Base-by-base conservation (phyloP, 768 basidiomycete genomes). In the Rhizopogon vulgaris region DNA sequence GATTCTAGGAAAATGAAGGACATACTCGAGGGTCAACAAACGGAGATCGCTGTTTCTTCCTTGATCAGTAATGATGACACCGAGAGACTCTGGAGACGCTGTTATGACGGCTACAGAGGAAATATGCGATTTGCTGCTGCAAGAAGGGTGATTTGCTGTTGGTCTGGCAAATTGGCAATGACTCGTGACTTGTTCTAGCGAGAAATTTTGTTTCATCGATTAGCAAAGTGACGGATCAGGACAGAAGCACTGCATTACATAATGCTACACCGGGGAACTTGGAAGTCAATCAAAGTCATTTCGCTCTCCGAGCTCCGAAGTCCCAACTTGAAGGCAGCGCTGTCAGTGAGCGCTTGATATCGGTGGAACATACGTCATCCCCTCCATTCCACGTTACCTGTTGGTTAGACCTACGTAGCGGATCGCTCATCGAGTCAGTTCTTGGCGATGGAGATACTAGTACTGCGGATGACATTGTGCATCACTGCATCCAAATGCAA, bases 41-140 rank as follows among this genome's bases (percentile, higher is more conserved):
- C 87, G 86, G 68, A 89, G 83, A 76, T 89, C 86, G 69, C 71
- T 78, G 73, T 87, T 87, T 74, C 82, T 80, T 77, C 75, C 72
- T 67, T 86, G 84, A 79, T 81, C 80, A 81, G 80, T 75, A 85
- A 87, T 88, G 67, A 64, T 87, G 81, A 70, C 67, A 53, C 59
- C 63, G 48, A 25, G 49, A 53, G 66, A 58, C 68, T 71, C 71
- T 70, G 71, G 64, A 60, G 77, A 72, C 78, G 71, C 59, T 64
- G 45, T 52, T 45, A 49, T 47, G 55, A 62, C 60, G 61, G 64
- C 63, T 56, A 58, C 63, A 58, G 56, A 57, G 55, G 48, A 17
- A 22, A 32, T 40, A 52, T 24, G 30, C 32, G 51, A 52, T 49
- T 49, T 49, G 49, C 18, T 46, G 32, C 14, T 46, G 45, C 22